Conservation (phyloP, 1,284 basidiomycete species). For the Farysia itapuensis region DNA sequence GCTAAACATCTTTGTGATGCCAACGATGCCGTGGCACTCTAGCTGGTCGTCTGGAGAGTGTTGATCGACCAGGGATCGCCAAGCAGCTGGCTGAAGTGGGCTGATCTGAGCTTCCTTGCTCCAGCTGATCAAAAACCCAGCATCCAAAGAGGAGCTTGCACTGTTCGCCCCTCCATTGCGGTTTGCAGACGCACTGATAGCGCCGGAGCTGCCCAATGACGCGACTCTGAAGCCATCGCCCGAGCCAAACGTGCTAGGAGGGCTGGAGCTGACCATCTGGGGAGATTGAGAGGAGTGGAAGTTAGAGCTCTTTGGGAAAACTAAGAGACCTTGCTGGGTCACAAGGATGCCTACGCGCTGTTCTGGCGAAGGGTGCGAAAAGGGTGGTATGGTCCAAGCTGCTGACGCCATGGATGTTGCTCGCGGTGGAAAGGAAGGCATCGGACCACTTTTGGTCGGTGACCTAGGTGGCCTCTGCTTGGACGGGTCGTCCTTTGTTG, state of each 20-base stretch:
- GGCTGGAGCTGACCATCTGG: constrained; percentile 2
- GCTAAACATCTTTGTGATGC: constrained; percentile 40
- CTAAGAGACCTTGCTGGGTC: constrained; percentile 26
- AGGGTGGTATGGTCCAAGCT: constrained; percentile 36
- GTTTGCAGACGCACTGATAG: neutral
- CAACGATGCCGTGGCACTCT: constrained; percentile 38
- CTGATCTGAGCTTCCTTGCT: constrained; percentile 19
- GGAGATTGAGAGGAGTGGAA: constrained; percentile 4
- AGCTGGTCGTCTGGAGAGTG: constrained; percentile 7
- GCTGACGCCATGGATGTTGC: constrained; percentile 3
- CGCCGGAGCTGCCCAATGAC: constrained; percentile 12
- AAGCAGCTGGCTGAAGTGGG: constrained; percentile 9
- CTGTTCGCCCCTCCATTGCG: constrained; percentile 2
- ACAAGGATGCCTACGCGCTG: constrained; percentile 25
- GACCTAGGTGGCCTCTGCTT: no score
- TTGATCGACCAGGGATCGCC: constrained; percentile 7
- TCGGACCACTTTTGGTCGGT: no score
- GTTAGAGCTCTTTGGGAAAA: constrained; percentile 27
- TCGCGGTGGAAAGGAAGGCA: neutral
- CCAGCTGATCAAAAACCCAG: constrained; percentile 34
- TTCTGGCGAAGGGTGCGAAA: constrained; percentile 40
- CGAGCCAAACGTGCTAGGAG: constrained; percentile 11
- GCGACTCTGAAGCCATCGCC: constrained; percentile 33
- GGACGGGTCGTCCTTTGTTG: no score
- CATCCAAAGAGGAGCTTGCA: constrained; percentile 16